Evolutionary conservation across 306 rosid genomes (phyloP), one percentile per base, ranked within the genome.

Genomic region (Amphicarpaea edgeworthii): DNA sequence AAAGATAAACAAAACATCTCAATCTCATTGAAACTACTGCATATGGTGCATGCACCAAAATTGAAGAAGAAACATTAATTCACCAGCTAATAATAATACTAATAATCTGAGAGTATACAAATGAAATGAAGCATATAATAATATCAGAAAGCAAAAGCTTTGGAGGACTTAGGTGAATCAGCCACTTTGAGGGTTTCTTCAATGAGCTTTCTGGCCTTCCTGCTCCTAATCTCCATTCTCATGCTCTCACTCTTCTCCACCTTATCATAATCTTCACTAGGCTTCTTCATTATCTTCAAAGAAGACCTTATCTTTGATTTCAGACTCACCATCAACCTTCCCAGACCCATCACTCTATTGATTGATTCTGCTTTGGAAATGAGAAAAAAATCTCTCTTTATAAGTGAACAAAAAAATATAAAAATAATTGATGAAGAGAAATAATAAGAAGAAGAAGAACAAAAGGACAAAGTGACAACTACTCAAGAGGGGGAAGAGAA

Each of bases 221-320:
- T 92, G 88, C 99, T 95, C 63, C 90, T 82, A 2, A 95, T 95
- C 85, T 95, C 99, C 51, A 92, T 85, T 79, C 99, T 88, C 99
- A 95, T 95, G 68, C 99, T 95, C 6, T 95, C 99, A 72, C 99
- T 95, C 90, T 95, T 95, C 78, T 89, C 99, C 57, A 95, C 80
- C 90, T 92, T 90, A 79, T 92, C 88, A 47, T 95, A 94, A n/a
- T 58, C 14, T n/a, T n/a, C n/a, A n/a, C n/a, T n/a, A 17, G 81
- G 65, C 14, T 91, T 95, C 92, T 89, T 92, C 85, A 73, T 8
- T 9, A 54, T 67, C 88, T 86, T 92, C 91, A 95, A 60, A 0
- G 86, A 60, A 0, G 86, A 81, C 80, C 73, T 88, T 32, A 95
- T 84, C 68, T 89, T 95, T 0, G 96, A 87, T 68, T 93, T 93